Evolutionary conservation across 257 asterid genomes (phyloP), one percentile per base, ranked within the genome.

Genomic region (Rehmannia glutinosa): DNA sequence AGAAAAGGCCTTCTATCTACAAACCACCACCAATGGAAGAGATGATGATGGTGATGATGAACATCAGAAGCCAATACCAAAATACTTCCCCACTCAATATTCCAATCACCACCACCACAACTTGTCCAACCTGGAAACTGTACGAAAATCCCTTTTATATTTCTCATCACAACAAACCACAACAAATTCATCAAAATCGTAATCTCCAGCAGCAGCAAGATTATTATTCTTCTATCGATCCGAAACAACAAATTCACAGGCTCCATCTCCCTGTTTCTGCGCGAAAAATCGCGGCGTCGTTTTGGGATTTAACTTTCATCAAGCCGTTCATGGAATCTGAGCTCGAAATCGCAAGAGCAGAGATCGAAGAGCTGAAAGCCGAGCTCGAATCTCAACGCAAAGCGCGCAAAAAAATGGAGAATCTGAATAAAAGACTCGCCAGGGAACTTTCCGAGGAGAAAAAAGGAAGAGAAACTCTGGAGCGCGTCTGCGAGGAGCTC

Each of bases 141-240:
- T 92, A 92, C 72, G 95, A 92, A 68, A 92, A 89, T 45, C 97
- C 98, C 28, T 92, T 77, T 53, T 92, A 79, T 43, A 81, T 50
- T 25, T 72, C 79, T 32, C 80, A 55, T 42, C 76, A 77, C 0
- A 77, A 74, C 0, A 71, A 58, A 0, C 71, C 71, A 0, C 78
- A 56, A 1, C 74, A 53, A 13, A n/a, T 43, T 30, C 54, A 64
- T 15, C 47, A 70, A 2, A 35, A 70, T 28, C 52, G 36, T 2
- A 60, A 15, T 2, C n/a, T 25, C 10, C 38, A 69, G 5, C 68
- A 42, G 5, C 70, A 65, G n/a, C 77, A 66, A 12, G 23, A 63
- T 1, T n/a, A n/a, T n/a, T 32, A 1, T 32, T 32, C 38, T 19
- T 12, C 43, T 10, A 25, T 28, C 23, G 35, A 70, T 39, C 75